A percentile compares a stretch with the other conserved stretches of the same genome.
Evolutionary conservation across 2,329 filamentous ascomycete genomes (phyloP).

Genomic region (Claviceps sp.): DNA sequence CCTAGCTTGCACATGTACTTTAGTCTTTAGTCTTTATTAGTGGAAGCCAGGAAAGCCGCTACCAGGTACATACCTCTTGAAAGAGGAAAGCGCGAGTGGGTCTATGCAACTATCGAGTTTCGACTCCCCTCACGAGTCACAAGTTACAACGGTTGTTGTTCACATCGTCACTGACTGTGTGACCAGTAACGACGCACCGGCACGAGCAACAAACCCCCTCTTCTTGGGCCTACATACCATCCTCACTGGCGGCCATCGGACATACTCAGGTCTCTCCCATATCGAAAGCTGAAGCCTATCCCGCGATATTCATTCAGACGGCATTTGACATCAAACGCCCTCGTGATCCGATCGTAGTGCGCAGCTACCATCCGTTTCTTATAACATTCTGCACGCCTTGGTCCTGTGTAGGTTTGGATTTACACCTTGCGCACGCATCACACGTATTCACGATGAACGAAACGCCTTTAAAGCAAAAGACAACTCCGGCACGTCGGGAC

Average conservation of each 20-base stretch:
- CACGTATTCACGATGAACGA: constrained; percentile 3
- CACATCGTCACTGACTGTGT: background rate
- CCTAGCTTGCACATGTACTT: too few species aligned
- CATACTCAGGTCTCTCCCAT: background rate
- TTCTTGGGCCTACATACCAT: background rate
- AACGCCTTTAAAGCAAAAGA: constrained; percentile 5
- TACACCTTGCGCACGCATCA: background rate
- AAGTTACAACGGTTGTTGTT: background rate
- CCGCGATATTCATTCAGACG: background rate
- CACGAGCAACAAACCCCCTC: background rate
- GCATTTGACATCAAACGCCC: background rate
- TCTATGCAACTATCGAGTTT: constrained; percentile 4
- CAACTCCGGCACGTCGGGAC: constrained; percentile 23
- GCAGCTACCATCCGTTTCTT: background rate
- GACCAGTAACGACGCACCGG: too few species aligned
- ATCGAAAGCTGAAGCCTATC: background rate
- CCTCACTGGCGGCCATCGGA: background rate
- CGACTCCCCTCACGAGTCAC: background rate
- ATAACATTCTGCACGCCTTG: background rate
- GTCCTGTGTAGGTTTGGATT: background rate
- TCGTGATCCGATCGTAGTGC: background rate
- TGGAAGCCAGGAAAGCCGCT: too few species aligned
- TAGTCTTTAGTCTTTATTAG: too few species aligned
- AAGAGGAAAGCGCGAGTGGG: background rate
- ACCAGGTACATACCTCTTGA: too few species aligned